phyloP scores from a whole-genome alignment of 441 rosid species.

The Pelargonium fulgidum region DNA sequence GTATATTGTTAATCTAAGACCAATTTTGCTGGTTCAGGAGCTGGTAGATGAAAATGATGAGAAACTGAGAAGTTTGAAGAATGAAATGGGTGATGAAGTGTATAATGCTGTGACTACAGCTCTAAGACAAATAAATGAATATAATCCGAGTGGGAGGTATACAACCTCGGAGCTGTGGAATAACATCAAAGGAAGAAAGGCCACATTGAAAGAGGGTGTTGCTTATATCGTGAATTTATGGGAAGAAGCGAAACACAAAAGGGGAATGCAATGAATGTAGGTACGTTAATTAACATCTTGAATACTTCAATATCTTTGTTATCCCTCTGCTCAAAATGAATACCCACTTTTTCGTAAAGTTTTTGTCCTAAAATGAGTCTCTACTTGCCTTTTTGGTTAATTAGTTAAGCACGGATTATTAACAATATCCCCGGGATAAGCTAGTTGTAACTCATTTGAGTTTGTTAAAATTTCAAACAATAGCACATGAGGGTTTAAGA shows the following conservation, averaged over 20 bases:
- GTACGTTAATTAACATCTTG: no score
- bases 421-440: no score
- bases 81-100: slow-evolving; percentile 52
- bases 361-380: no score
- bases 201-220: slow-evolving; percentile 59
- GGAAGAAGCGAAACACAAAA: slow-evolving; percentile 38
- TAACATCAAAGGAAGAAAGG: slow-evolving; percentile 52
- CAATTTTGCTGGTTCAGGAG: slow-evolving; percentile 41
- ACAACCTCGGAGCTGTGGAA: slow-evolving; percentile 74
- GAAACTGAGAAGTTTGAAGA: slow-evolving; percentile 47
- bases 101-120: slow-evolving; percentile 54
- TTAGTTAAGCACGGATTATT: no score
- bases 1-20: slow-evolving; percentile 12
- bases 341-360: no score
- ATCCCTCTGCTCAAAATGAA: no score
- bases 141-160: slow-evolving; percentile 89
- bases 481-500: no score
- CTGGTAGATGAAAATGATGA: slow-evolving; percentile 58
- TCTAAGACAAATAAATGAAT: slow-evolving; percentile 65
- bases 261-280: slow-evolving; percentile 8
- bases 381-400: no score
- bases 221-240: slow-evolving; percentile 42
- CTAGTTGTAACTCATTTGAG: no score
- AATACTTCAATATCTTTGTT: no score
- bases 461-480: no score